Conservation (phyloP, 2,329 filamentous ascomycete species). For the Thelonectria rubi region DNA sequence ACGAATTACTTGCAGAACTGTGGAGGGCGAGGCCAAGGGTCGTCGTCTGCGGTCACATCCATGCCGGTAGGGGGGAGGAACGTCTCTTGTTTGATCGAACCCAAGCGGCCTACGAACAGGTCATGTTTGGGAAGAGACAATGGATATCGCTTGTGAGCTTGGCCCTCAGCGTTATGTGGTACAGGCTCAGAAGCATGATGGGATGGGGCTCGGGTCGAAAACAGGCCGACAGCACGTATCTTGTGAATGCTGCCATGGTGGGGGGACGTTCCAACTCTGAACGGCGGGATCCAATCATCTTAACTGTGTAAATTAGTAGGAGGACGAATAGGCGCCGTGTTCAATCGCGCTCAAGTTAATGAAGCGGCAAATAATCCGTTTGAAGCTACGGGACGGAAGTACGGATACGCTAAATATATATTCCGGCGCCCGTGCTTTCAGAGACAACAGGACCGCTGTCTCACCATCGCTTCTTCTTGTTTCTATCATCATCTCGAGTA, state of each 20-base stretch:
- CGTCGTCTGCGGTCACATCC: conserved; percentile 5
- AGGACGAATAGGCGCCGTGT: no score
- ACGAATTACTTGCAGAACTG: conserved; percentile 2
- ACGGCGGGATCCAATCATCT: not conserved
- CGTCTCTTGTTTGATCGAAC: not conserved
- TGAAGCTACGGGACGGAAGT: no score
- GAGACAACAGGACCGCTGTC: no score
- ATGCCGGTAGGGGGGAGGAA: not conserved
- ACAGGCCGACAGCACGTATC: not conserved
- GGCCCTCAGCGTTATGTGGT: not conserved
- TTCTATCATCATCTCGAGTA: not conserved
- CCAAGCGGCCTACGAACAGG: not conserved
- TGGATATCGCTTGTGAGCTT: not conserved
- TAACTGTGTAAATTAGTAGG: not conserved
- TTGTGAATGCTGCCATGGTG: conserved; percentile 2
- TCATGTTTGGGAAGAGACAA: not conserved
- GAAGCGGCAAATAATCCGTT: no score
- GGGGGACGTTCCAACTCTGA: not conserved
- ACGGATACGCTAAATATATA: not conserved
- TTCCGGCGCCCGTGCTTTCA: not conserved
- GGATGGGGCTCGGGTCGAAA: not conserved
- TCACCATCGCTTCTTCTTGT: no score
- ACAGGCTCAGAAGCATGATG: not conserved
- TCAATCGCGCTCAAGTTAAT: no score
- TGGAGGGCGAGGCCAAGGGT: conserved; percentile 4